A percentile compares a stretch with the other conserved stretches of the same genome.
Conservation (phyloP, 2,329 filamentous ascomycete species). For the Venturia asperata region DNA sequence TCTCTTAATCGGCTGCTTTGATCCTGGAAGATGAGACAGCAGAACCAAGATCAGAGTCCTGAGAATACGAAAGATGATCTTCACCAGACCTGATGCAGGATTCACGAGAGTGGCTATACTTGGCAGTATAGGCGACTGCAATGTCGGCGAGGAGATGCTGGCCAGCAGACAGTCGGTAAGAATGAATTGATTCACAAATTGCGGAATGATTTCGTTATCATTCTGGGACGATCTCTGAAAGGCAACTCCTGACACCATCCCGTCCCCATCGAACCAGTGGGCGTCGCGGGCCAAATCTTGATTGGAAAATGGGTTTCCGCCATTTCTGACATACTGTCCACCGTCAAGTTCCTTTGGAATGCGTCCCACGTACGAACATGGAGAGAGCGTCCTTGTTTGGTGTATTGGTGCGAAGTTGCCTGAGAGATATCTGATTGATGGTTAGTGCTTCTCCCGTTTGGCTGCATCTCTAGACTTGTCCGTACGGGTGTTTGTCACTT, state of each 20-base stretch:
- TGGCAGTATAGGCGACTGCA: slow-evolving; percentile 49
- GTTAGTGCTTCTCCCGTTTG: background rate
- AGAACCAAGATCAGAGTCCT: slow-evolving; percentile 53
- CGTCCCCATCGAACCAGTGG: slow-evolving; percentile 71
- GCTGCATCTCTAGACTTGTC: background rate
- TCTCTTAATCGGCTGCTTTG: slow-evolving; percentile 51
- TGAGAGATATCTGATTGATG: slow-evolving; percentile 46
- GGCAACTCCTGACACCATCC: slow-evolving; percentile 62
- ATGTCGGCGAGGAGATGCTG: slow-evolving; percentile 8
- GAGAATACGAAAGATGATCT: slow-evolving; percentile 46
- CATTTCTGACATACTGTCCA: slow-evolving; percentile 66
- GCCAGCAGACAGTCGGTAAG: slow-evolving; percentile 59
- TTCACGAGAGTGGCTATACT: slow-evolving; percentile 61
- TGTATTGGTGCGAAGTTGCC: slow-evolving; percentile 66
- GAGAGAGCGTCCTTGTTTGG: slow-evolving; percentile 47
- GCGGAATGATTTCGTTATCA: slow-evolving; percentile 43
- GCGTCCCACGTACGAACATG: slow-evolving; percentile 49
- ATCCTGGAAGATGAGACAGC: slow-evolving; percentile 51
- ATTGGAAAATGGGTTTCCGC: slow-evolving; percentile 60
- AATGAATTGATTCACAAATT: slow-evolving; percentile 64
- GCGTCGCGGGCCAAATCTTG: slow-evolving; percentile 54
- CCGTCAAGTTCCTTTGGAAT: slow-evolving; percentile 60
- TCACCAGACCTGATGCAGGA: slow-evolving; percentile 47
- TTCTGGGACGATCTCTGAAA: slow-evolving; percentile 43
- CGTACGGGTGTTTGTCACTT: slow-evolving; percentile 24